phyloP scores from a whole-genome alignment of 768 basidiomycete genomes.

The Leccinum barrowsii region DNA sequence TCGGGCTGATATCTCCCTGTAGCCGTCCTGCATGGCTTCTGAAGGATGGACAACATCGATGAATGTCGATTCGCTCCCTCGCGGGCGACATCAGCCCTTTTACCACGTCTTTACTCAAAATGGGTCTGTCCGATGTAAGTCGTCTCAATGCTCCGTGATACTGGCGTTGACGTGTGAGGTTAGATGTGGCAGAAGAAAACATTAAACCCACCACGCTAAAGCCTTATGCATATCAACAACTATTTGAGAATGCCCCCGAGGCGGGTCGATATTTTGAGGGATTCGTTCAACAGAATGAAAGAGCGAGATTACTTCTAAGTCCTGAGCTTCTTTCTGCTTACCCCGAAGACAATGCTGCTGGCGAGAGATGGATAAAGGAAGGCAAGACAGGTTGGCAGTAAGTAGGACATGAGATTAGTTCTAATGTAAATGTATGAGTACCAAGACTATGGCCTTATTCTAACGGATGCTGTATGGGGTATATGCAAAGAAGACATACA shows the following conservation, averaged over 20 bases:
- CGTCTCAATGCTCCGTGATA: not conserved
- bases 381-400: slow-evolving; percentile 9
- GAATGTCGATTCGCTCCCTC: slow-evolving; percentile 37
- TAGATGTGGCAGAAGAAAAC: slow-evolving; percentile 38
- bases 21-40: slow-evolving; percentile 36
- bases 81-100: slow-evolving; percentile 48
- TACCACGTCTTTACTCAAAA: slow-evolving; percentile 38
- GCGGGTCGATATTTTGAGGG: slow-evolving; percentile 39
- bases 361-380: slow-evolving; percentile 33
- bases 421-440: slow-evolving; percentile 2
- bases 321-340: slow-evolving; percentile 40
- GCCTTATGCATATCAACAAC: slow-evolving; percentile 14
- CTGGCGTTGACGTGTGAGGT: slow-evolving; percentile 1
- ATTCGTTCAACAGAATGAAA: slow-evolving; percentile 20
- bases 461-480: not conserved
- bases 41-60: slow-evolving; percentile 44
- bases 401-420: not conserved
- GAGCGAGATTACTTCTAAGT: slow-evolving; percentile 39
- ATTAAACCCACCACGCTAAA: slow-evolving; percentile 23
- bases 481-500: not conserved
- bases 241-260: slow-evolving; percentile 25
- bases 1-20: not conserved
- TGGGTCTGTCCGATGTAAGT: slow-evolving; percentile 39
- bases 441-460: slow-evolving; percentile 1
- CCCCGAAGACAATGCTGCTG: slow-evolving; percentile 45